These are phyloP conservation scores for Suillus alpinus DNA, from an alignment of 768 basidiomycete species.

Conservation along the genomic window DNA sequence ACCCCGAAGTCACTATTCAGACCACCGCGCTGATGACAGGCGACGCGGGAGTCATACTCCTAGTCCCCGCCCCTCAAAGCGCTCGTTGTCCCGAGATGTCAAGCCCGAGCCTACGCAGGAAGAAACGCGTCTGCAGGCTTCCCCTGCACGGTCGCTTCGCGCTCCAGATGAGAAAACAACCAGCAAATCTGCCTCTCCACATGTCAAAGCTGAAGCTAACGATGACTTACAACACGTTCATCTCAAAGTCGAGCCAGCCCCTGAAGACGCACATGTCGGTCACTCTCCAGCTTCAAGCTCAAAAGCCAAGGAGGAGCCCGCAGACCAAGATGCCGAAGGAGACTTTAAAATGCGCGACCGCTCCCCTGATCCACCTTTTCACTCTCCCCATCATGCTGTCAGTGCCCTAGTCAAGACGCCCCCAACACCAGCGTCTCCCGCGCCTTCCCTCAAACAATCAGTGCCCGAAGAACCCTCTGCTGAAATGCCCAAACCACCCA, in stretches of 20 bases:
- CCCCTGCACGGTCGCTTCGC: background rate
- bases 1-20: background rate
- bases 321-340: constrained; percentile 14
- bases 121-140: background rate
- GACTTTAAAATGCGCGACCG: constrained; percentile 17
- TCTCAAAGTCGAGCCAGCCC: background rate
- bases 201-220: background rate
- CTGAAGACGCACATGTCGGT: background rate
- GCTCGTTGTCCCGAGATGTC: background rate
- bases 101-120: background rate
- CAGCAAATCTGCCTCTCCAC: background rate
- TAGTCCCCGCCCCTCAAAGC: background rate
- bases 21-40: background rate
- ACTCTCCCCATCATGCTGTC: background rate
- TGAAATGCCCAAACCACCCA: constrained; percentile 8
- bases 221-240: background rate
- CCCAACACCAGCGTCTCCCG: constrained; percentile 10
- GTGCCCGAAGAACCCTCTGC: background rate
- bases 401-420: constrained; percentile 1
- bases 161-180: background rate
- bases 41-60: background rate
- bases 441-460: constrained; percentile 1
- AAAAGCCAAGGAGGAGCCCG: constrained; percentile 16
- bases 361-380: constrained; percentile 20
- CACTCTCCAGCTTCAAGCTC: background rate